These are phyloP conservation scores for Penicillium palitans DNA, from an alignment of 2,329 filamentous ascomycete genomes.

Conservation along the genomic window DNA sequence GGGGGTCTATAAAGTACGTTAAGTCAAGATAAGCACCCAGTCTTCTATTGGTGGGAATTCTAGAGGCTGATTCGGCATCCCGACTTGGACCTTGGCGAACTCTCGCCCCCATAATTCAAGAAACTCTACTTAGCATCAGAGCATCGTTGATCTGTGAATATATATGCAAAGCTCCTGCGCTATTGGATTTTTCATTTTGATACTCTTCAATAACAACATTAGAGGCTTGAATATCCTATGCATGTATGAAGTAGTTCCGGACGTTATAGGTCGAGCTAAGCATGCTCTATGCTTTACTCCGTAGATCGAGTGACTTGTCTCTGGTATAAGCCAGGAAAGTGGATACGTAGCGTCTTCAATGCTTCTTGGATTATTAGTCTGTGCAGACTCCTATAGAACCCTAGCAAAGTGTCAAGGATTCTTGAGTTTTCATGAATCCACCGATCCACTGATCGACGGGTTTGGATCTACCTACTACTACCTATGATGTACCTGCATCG, in stretches of 20 bases:
- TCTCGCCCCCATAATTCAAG: neutral
- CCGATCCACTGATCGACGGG: constrained; percentile 11
- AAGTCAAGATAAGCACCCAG: constrained; percentile 29
- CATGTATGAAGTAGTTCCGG: neutral
- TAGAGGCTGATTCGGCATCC: constrained; percentile 23
- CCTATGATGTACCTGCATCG: neutral
- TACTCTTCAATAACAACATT: neutral
- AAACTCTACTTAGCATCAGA: neutral
- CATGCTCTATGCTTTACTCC: neutral
- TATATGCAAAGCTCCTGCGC: neutral
- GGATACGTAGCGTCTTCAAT: neutral
- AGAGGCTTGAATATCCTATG: neutral
- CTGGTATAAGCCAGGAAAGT: neutral
- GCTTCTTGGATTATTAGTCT: neutral
- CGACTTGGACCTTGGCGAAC: constrained; percentile 15
- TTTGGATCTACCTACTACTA: neutral
- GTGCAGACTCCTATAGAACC: neutral
- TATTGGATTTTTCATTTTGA: neutral
- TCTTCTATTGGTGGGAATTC: constrained; percentile 24
- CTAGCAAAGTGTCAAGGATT: neutral
- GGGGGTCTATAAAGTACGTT: neutral
- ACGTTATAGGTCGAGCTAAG: neutral
- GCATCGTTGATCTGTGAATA: neutral
- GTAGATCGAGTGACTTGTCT: neutral
- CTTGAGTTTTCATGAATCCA: constrained; percentile 1